A percentile compares a stretch with the other conserved stretches of the same genome.
Evolutionary conservation across 371 early-diverging fungal genomes (phyloP).

Genomic region (Syncephalastrum racemosum): DNA sequence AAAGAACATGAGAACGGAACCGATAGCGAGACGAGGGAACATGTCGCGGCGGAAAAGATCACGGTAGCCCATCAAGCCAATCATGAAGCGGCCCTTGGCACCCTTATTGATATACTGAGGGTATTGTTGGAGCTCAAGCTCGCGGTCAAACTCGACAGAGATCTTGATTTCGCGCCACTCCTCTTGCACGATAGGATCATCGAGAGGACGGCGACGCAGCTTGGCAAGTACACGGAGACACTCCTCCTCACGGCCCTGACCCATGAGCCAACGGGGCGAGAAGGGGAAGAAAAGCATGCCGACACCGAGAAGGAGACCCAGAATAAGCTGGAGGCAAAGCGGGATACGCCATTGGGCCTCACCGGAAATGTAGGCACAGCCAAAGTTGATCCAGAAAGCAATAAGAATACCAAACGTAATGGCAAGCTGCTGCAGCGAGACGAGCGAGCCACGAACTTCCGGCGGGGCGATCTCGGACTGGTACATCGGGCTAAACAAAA

Average conservation of each 20-base stretch:
- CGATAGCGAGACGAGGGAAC: constrained; percentile 63
- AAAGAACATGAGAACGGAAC: constrained; percentile 65
- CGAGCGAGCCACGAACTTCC: constrained; percentile 80
- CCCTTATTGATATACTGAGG: constrained; percentile 29
- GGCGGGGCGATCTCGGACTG: constrained; percentile 90
- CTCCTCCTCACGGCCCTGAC: constrained; percentile 64
- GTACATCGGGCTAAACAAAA: constrained; percentile 67
- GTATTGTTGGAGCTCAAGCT: constrained; percentile 38
- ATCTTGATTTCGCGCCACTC: constrained; percentile 80
- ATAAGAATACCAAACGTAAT: constrained; percentile 73
- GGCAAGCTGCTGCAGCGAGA: constrained; percentile 87
- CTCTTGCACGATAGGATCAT: constrained; percentile 56
- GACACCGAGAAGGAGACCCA: constrained; percentile 65
- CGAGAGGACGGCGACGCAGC: constrained; percentile 61
- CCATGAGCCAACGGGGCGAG: constrained; percentile 90
- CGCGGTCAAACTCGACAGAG: constrained; percentile 68
- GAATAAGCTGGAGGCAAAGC: constrained; percentile 77
- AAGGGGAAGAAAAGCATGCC: constrained; percentile 77
- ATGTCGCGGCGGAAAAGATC: constrained; percentile 70
- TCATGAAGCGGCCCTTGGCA: constrained; percentile 24
- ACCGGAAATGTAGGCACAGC: constrained; percentile 47
- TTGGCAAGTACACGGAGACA: constrained; percentile 68
- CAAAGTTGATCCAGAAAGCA: constrained; percentile 74
- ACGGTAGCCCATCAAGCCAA: constrained; percentile 61
- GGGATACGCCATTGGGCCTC: constrained; percentile 75